A percentile compares a stretch with the other conserved stretches of the same genome.
These are phyloP conservation scores for Austroboletus festivus DNA, from an alignment of 768 basidiomycete species.

Conservation along the genomic window DNA sequence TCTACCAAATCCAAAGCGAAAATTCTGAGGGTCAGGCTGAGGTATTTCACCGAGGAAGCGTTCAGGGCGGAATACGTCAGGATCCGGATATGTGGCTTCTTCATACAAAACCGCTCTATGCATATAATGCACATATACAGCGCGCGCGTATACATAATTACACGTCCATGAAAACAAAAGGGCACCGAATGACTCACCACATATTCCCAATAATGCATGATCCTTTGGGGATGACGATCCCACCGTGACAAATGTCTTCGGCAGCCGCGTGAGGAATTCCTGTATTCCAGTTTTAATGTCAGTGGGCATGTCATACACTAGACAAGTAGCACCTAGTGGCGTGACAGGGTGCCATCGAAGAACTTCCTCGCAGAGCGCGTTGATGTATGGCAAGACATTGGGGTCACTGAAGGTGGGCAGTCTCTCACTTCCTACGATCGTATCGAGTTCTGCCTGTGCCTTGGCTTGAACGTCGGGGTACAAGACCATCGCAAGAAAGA, in stretches of 20 bases:
- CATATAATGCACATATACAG: background rate
- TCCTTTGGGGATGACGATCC: slow-evolving; percentile 25
- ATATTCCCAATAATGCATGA: slow-evolving; percentile 19
- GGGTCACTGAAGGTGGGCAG: slow-evolving; percentile 21
- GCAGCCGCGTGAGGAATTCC: slow-evolving; percentile 14
- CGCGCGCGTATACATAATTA: background rate
- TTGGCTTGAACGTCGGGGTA: slow-evolving; percentile 24
- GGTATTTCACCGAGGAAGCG: slow-evolving; percentile 27
- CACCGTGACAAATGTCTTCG: slow-evolving; percentile 19
- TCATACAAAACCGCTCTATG: slow-evolving; percentile 55
- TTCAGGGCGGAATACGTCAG: slow-evolving; percentile 33
- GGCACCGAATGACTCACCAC: slow-evolving; percentile 20
- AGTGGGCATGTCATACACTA: background rate
- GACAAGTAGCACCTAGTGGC: slow-evolving; percentile 12
- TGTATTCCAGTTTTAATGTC: background rate
- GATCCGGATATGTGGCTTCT: slow-evolving; percentile 36
- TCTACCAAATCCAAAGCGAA: slow-evolving; percentile 30
- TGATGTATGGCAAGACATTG: slow-evolving; percentile 24
- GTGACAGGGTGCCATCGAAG: slow-evolving; percentile 21
- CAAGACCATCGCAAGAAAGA: slow-evolving; percentile 26
- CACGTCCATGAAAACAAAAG: no score
- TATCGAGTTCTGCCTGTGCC: slow-evolving; percentile 25
- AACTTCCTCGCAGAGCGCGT: slow-evolving; percentile 25
- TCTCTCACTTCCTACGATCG: slow-evolving; percentile 18
- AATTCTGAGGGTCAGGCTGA: slow-evolving; percentile 15